Base-by-base conservation (phyloP, 2,329 filamentous ascomycete species). In the Clarireedia hainanense region DNA sequence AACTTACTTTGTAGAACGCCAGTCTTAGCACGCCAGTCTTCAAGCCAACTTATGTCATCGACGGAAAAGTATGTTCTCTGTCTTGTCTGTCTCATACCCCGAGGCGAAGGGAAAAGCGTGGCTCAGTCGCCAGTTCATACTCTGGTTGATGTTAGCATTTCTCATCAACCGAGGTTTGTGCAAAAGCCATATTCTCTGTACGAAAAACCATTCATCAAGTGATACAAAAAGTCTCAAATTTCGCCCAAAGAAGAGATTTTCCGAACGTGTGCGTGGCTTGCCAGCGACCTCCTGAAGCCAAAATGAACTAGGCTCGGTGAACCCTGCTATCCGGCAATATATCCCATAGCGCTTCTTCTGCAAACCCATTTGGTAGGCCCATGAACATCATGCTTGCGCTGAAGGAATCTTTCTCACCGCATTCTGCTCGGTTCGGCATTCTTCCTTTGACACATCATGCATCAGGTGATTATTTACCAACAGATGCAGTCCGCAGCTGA, bases 241-340 rank as follows among this genome's bases (percentile, higher is more conserved):
- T 36, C 42, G 42, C 47, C 47, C 30, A 45, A 50, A 50, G 27
- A 10, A 55, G 52, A 20, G 30, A 17, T 36, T 14, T 37, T 43
- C 46, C 37, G 46, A 30, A 36, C 47, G 37, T 26, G 6, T 55
- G 52, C 52, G 46, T 55, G 47, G 52, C 52, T 45, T 47, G 24
- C 26, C 45, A 47, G 27, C 26, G 14, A 34, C n/a, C n/a, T 34
- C 7, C 24, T 50, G 46, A 34, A 42, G n/a, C 17, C 15, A 20
- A 42, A 20, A 42, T 42, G 20, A 7, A 37, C 50, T 55, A 34
- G 49, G 52, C 27, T 40, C 15, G n/a, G 14, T 7, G 26, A 23
- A 39, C 52, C 52, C 34, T 50, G 46, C 26, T 50, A 54, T 43
- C 52, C 52, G 46, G 47, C 46, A 50, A 36, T 30, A 50, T 23